Conservation (phyloP, 148 eudicot species). For the Arbutus unedo region DNA sequence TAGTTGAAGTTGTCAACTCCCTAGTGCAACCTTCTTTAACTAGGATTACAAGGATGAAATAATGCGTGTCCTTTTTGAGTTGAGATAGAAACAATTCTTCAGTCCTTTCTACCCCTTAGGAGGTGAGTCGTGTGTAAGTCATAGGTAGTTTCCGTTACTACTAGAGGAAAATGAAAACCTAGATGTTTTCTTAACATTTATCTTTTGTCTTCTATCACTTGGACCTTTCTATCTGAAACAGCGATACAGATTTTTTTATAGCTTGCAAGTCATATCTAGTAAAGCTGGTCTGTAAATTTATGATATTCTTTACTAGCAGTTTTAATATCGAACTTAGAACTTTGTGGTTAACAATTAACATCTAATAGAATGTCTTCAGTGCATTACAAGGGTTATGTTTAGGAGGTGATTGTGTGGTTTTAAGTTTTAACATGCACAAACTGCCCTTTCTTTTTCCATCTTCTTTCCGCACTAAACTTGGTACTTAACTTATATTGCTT, state of each 20-base stretch:
- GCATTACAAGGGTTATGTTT: background rate
- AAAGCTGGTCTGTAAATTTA: background rate
- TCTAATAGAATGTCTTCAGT: background rate
- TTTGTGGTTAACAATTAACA: background rate
- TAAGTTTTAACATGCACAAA: background rate
- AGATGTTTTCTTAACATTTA: background rate
- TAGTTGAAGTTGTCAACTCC: background rate
- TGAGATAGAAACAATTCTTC: background rate
- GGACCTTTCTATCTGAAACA: background rate
- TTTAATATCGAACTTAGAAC: background rate
- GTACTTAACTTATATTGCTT: background rate
- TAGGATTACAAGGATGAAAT: background rate
- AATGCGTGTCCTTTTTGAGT: background rate
- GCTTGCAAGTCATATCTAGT: background rate
- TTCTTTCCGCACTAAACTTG: background rate
- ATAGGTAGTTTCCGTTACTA: background rate
- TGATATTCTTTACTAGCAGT: background rate
- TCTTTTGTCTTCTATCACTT: background rate
- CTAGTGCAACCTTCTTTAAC: background rate
- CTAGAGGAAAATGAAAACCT: background rate
- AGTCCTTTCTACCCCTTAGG: background rate
- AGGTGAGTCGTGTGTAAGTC: background rate
- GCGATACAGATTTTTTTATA: background rate
- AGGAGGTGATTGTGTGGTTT: background rate
- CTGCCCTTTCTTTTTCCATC: background rate